These are phyloP conservation scores for Didymella sp. DNA, from an alignment of 2,329 filamentous ascomycete species.

Conservation along the genomic window DNA sequence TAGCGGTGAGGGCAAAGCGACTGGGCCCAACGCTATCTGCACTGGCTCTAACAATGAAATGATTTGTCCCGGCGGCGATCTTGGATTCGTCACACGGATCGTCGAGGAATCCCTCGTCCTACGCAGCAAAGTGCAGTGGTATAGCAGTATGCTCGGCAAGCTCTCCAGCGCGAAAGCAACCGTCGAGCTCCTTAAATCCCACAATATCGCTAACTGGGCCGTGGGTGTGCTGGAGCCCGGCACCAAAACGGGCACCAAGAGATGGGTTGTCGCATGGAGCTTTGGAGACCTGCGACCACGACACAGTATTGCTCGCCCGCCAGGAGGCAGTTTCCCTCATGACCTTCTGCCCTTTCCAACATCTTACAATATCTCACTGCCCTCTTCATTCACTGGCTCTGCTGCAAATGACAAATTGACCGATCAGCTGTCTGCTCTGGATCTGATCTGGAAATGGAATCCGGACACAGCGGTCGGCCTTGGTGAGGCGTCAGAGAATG, in stretches of 20 bases:
- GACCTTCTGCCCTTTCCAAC: slow-evolving; percentile 62
- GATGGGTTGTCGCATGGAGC: slow-evolving; percentile 92
- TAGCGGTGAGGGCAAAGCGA: slow-evolving; percentile 67
- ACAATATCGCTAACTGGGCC: slow-evolving; percentile 76
- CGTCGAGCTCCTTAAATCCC: slow-evolving; percentile 62
- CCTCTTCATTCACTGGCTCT: slow-evolving; percentile 37
- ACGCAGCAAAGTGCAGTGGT: slow-evolving; percentile 76
- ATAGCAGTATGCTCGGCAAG: slow-evolving; percentile 89
- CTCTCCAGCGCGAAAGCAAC: slow-evolving; percentile 70
- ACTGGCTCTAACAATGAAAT: slow-evolving; percentile 85
- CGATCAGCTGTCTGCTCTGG: slow-evolving; percentile 61
- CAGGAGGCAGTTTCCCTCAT: slow-evolving; percentile 53
- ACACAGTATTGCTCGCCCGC: slow-evolving; percentile 49
- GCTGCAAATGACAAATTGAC: slow-evolving; percentile 51
- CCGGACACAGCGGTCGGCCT: slow-evolving; percentile 60
- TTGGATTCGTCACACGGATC: slow-evolving; percentile 75
- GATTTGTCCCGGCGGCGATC: slow-evolving; percentile 80
- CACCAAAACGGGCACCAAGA: slow-evolving; percentile 74
- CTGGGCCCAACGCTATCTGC: slow-evolving; percentile 72
- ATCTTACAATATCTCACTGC: slow-evolving; percentile 54
- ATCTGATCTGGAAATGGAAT: slow-evolving; percentile 72
- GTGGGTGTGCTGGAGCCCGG: slow-evolving; percentile 72
- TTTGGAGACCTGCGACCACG: slow-evolving; percentile 72
- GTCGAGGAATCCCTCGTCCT: slow-evolving; percentile 71
- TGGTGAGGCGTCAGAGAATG: slow-evolving; percentile 71